Evolutionary conservation across 495 filamentous ascomycete species (phyloP), one percentile per base, ranked within the genome.

Genomic region (Apiosordaria backusii): DNA sequence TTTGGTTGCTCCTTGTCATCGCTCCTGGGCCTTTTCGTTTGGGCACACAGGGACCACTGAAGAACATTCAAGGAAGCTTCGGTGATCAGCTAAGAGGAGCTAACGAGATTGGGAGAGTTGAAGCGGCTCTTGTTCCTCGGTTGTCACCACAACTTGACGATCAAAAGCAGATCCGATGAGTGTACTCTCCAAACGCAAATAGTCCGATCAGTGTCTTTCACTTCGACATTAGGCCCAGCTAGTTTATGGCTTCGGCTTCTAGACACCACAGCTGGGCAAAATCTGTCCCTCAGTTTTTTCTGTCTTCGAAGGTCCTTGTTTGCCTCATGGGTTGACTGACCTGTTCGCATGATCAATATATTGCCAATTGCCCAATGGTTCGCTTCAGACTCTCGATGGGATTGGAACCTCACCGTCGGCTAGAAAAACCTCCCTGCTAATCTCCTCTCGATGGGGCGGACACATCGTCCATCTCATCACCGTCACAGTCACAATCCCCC

Each of bases 1-100:
- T 60, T 22, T 67, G 65, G 65, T 60, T 35, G 54, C 21, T 45
- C 65, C 65, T 50, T 67, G 65, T 57, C 58, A 1, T 21, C 13
- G 53, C 1, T 21, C 53, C 53, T 21, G 53, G 53, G 22, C n/a
- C n/a, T 55, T 55, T 21, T 9, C 4, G n/a, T 13, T 55, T 55
- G 9, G 53, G 23, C 57, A 7, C 53, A 21, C 19, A 21, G 21
- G 53, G 18, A 57, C 19, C 53, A 57, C 19, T 24, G 19, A 57
- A 57, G 23, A 57, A 57, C 19, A 57, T 6, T 57, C 53, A 24
- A 57, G 53, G 23, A 57, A 57, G 18, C 53, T 57, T 57, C 53
- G 23, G 1, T 45, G 35, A 45, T 15, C 35, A 45, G 35, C 35
- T 15, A 45, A 45, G 35, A 45, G 35, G 35, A 13, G 35, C 35